Conservation (phyloP, 371 early-diverging fungal species). For the Phascolomyces articulosus region DNA sequence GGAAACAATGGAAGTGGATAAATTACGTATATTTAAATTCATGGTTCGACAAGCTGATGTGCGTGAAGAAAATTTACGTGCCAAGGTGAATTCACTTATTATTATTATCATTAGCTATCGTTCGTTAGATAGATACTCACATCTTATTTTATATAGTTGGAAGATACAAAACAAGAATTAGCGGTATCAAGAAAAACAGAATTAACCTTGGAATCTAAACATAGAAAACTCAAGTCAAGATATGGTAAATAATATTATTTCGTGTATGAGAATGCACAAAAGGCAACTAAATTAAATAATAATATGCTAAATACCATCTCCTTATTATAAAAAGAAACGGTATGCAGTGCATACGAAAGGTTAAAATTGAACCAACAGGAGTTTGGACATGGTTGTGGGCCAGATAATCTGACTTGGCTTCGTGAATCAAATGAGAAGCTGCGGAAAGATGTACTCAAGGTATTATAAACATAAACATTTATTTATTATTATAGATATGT, state of each 20-base stretch:
- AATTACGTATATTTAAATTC: constrained; percentile 43
- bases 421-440: constrained; percentile 45
- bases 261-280: too few species aligned
- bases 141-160: constrained; percentile 26
- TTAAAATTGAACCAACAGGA: constrained; percentile 33
- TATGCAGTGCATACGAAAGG: constrained; percentile 35
- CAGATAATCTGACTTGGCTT: constrained; percentile 33
- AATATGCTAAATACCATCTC: background rate
- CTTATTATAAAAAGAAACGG: constrained; percentile 18
- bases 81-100: constrained; percentile 31
- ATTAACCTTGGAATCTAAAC: constrained; percentile 42
- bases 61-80: constrained; percentile 38
- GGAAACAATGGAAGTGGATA: constrained; percentile 40
- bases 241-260: constrained; percentile 37
- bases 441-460: constrained; percentile 44
- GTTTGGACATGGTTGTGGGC: constrained; percentile 16
- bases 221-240: constrained; percentile 43
- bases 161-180: constrained; percentile 49
- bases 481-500: background rate
- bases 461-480: constrained; percentile 9
- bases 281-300: too few species aligned
- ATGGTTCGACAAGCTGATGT: constrained; percentile 50
- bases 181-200: constrained; percentile 41
- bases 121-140: background rate
- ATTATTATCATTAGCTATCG: background rate